Base-by-base conservation (phyloP, 2,329 filamentous ascomycete genomes). In the Colletotrichum lini region DNA sequence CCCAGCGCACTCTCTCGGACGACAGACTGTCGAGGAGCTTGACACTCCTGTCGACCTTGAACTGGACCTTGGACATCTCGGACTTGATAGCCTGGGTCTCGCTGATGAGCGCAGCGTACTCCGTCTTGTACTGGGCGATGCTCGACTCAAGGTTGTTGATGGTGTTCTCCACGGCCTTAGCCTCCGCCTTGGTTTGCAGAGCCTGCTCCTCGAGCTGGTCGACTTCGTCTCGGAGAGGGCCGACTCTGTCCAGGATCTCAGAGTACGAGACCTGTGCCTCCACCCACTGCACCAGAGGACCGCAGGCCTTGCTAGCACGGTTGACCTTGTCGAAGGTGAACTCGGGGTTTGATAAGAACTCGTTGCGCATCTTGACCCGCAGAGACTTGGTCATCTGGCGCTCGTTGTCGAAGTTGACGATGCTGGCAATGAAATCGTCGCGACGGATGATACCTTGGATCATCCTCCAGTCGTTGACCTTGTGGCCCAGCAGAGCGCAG, bases 261-360 rank as follows among this genome's bases (percentile, higher is more conserved):
- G 96, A 98, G 82, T 98, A 99, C 78, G 94, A 95, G 79, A 99
- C 96, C 83, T 99, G 96, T 23, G 96, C 97, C 80, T 94, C 89
- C 3, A 98, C 96, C 96, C 96, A 99, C 79, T 98, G 95, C 21
- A 99, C 96, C 16, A 99, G 88, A 35, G 96, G 97, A 78, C 96
- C 97, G 81, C 96, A 99, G 57, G 96, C 96, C 84, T 96, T 98
- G 84, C 94, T 97, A 72, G 96, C 96, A 77, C 95, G 94, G 82
- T 98, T 97, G 81, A 98, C 96, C 81, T 94, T 94, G 80, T 99
- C 96, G 77, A 95, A 97, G 0, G 95, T 98, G 82, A 98, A 99
- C 71, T 98, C 95, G 5, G 96, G 93, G 80, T 97, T 96, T 16
- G 94, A 95, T 72, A 99, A 84, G 82, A 94, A 99, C 52, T 98